Base-by-base conservation (phyloP, 1,139 yeast genomes). In the Blastobotrys elegans region DNA sequence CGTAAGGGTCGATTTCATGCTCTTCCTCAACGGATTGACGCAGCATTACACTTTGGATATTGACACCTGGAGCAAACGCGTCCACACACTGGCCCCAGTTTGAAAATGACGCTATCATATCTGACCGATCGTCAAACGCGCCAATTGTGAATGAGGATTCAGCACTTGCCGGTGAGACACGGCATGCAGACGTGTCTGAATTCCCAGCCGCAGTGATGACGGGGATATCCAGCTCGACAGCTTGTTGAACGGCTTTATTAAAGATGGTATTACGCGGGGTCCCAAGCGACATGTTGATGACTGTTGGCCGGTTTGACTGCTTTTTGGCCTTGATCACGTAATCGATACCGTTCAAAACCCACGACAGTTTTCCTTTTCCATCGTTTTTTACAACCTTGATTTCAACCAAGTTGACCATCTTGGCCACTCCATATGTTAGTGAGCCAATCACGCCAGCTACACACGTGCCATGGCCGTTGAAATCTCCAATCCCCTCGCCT, bases 171-270 rank as follows among this genome's bases (percentile, higher is more conserved):
- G 96, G 96, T 44, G 94, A 84, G 11, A 83, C 77, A 52, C 74
- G 64, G 60, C 96, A 88, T 0, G 96, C 94, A 61, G 87, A 80
- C 16, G 76, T 65, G 57, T 84, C 82, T 32, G 83, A 74, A 62
- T 89, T 89, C 1, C 97, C 97, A 0, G 96, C 96, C 0, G 96
- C 96, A 2, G 76, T 94, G n/a, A 87, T 87, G 22, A 87, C 73
- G 0, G 88, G 78, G 35, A 89, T 61, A 0, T 95, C 96, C 11
- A 83, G 73, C 13, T 77, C 73, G 8, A 72, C 71, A 0, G 92
- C 88, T 16, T 85, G 90, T 49, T 76, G 75, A 1, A 89, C 75
- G 0, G 95, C 96, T 33, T 75, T 71, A 58, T 87, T 86, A 51
- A 89, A 70, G 2, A 86, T 75, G 0, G 72, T 63, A 60, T 83